Base-by-base conservation (phyloP, 257 asterid species). In the Coffea canephora region DNA sequence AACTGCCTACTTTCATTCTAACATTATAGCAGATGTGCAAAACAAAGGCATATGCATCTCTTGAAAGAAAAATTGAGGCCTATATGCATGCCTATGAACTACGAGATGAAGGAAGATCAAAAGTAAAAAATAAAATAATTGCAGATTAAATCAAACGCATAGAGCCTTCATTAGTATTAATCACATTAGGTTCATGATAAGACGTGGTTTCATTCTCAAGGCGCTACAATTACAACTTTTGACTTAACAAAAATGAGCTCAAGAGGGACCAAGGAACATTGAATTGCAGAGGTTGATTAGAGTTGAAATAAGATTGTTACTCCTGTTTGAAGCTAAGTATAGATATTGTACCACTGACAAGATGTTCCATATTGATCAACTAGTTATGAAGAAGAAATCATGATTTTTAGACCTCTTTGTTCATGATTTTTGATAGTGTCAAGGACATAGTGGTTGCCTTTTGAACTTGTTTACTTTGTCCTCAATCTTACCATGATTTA, bases 301-400 rank as follows among this genome's bases (percentile, higher is more conserved):
- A 69, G 75, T 8, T 69, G 76, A 31, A 85, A 71, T 55, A 84
- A 66, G 57, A 79, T 69, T 78, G 45, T 83, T 16, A 77, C 75
- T 80, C 72, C 61, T 52, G 41, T 72, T 55, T 86, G 83, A 84
- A 83, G 83, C 76, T 83, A 80, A 81, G 85, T 39, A 66, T 49
- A 74, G 79, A 75, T 78, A 87, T 86, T 78, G 84, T 86, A 27
- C 25, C 25, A 2, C 80, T 82, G 89, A 89, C 79, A 84, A 82
- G 83, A 84, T 78, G 66, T 83, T 70, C 76, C 84, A 73, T 84
- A 83, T 86, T 74, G 81, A 86, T 79, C 83, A 80, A 80, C 78
- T 82, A 72, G 77, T 76, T 69, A 84, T 68, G 77, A 83, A 75
- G 79, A 46, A 69, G 72, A 73, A 82, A 87, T 84, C 79, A 87